Evolutionary conservation across 805 yeast species (phyloP).

Genomic region (Saccharomycopsis microspora): DNA sequence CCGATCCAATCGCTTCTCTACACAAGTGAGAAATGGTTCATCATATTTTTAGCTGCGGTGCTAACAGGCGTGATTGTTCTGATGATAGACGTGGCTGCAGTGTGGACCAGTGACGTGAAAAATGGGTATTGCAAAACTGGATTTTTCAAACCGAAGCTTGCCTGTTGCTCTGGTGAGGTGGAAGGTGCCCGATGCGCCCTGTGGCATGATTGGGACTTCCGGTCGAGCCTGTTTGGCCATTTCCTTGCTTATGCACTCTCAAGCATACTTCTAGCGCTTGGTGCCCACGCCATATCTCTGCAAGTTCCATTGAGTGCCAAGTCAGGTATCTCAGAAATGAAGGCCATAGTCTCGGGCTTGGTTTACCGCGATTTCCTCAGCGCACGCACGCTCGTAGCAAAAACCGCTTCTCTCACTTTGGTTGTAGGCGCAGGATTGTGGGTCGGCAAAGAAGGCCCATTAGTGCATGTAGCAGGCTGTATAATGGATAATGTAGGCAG

Average conservation of each 20-base stretch:
- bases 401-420: constrained; percentile 46
- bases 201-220: constrained; percentile 17
- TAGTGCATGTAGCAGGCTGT: constrained; percentile 69
- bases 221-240: constrained; percentile 2
- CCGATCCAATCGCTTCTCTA: neutral
- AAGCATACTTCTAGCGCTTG: neutral
- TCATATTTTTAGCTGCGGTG: constrained; percentile 20
- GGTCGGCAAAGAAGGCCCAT: constrained; percentile 82
- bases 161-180: constrained; percentile 19
- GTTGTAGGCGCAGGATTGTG: constrained; percentile 70
- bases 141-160: constrained; percentile 4
- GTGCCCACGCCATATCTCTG: constrained; percentile 17
- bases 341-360: constrained; percentile 56
- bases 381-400: constrained; percentile 37
- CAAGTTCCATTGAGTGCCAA: constrained; percentile 29
- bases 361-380: constrained; percentile 43
- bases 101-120: constrained; percentile 14
- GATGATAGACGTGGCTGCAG: constrained; percentile 7
- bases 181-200: constrained; percentile 11
- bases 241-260: constrained; percentile 5
- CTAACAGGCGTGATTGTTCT: constrained; percentile 8
- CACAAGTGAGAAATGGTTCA: constrained; percentile 13
- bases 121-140: constrained; percentile 12
- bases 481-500: constrained; percentile 27
- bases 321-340: constrained; percentile 69